phyloP scores from a whole-genome alignment of 768 basidiomycete species.

The Phanerodontia chrysosporium region DNA sequence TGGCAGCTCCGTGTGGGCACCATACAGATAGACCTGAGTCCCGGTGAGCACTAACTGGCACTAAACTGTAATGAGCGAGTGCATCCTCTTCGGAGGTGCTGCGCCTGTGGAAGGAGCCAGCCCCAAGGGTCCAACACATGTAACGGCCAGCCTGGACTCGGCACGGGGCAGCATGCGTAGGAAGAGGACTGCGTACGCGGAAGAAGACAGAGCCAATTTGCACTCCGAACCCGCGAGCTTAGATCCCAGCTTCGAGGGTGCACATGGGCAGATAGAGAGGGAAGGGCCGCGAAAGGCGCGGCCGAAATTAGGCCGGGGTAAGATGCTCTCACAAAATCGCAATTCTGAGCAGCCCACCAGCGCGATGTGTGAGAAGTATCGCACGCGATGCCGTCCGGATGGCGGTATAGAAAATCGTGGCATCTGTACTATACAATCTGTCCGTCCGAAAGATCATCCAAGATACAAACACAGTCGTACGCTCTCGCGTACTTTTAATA shows the following conservation, averaged over 20 bases:
- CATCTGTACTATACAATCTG: conserved; percentile 46
- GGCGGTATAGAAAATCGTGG: conserved; percentile 82
- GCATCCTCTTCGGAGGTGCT: background rate
- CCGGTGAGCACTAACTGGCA: too few species aligned
- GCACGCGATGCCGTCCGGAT: conserved; percentile 78
- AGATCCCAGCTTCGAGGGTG: background rate
- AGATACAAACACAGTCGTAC: background rate
- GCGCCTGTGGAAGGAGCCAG: background rate
- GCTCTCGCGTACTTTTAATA: background rate
- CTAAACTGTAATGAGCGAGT: too few species aligned
- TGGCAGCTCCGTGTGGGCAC: too few species aligned
- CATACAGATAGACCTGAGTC: too few species aligned
- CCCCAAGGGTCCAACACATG: background rate
- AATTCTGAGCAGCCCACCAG: background rate
- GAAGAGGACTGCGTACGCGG: background rate
- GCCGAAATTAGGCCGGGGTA: background rate
- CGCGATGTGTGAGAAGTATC: background rate
- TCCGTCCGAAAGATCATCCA: background rate
- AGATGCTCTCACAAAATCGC: background rate
- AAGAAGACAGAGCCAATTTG: background rate
- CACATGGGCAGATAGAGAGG: background rate
- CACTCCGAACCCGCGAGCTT: background rate
- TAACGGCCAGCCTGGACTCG: background rate
- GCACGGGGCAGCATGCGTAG: background rate
- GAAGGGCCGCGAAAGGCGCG: background rate